Conservation (phyloP, 2,329 filamentous ascomycete genomes). For the Neophaeococcomyces mojaviensis region DNA sequence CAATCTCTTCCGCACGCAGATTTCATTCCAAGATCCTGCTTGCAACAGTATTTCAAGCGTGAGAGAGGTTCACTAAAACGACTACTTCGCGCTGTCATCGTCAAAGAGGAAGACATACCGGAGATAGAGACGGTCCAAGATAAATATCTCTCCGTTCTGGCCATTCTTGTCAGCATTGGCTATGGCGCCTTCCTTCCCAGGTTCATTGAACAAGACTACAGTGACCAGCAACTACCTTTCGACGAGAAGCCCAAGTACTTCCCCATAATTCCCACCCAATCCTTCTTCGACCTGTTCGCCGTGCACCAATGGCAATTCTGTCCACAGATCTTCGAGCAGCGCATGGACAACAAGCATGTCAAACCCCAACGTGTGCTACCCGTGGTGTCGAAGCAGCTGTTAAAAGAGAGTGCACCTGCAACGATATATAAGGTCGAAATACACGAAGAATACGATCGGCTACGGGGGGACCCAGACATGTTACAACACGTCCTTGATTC, state of each 20-base stretch:
- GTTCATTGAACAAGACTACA: constrained; percentile 17
- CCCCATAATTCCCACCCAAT: constrained; percentile 12
- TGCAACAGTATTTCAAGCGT: constrained; percentile 10
- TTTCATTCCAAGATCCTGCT: constrained; percentile 9
- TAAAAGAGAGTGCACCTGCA: constrained; percentile 15
- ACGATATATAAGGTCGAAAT: constrained; percentile 21
- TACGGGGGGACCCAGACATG: constrained; percentile 17
- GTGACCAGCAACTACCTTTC: constrained; percentile 20
- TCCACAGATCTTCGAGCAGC: constrained; percentile 18
- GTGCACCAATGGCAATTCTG: constrained; percentile 25
- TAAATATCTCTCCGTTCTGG: constrained; percentile 14
- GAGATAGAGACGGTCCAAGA: constrained; percentile 3
- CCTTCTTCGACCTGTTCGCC: constrained; percentile 23
- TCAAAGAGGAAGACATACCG: not conserved
- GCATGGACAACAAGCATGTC: constrained; percentile 20
- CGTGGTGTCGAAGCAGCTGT: constrained; percentile 19
- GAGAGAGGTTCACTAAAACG: not conserved
- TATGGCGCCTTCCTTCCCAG: constrained; percentile 11
- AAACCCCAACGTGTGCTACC: constrained; percentile 22
- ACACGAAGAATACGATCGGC: constrained; percentile 23
- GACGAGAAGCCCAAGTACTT: constrained; percentile 14
- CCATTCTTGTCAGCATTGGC: constrained; percentile 16
- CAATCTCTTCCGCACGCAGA: not conserved
- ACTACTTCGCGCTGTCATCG: constrained; percentile 2
- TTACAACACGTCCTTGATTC: constrained; percentile 13